Conservation (phyloP, 2,329 filamentous ascomycete genomes). For the Colletotrichum musae region DNA sequence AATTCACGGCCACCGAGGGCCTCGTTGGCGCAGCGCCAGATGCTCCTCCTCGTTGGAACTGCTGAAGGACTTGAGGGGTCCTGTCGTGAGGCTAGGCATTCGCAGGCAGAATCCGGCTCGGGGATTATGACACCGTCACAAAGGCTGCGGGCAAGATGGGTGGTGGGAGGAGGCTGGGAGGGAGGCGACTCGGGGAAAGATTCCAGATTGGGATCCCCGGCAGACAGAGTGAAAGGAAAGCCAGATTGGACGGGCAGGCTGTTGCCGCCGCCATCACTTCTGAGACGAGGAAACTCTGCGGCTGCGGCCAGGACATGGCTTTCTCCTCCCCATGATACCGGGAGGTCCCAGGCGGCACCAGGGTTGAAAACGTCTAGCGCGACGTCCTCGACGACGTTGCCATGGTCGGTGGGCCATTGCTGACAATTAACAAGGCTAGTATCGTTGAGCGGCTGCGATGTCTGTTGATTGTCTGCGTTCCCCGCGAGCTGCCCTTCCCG, state of each 20-base stretch:
- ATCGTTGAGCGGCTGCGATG: background rate
- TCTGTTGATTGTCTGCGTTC: background rate
- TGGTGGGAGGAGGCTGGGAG: background rate
- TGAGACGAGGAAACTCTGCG: background rate
- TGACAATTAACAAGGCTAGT: background rate
- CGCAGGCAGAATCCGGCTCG: constrained; percentile 17
- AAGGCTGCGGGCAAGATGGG: too few relatives aligned
- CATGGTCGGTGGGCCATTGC: background rate
- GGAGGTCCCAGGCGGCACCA: background rate
- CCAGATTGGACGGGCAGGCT: background rate
- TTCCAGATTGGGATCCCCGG: constrained; percentile 11
- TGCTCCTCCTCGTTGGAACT: constrained; percentile 25
- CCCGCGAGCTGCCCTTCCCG: constrained; percentile 3
- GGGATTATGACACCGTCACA: constrained; percentile 19
- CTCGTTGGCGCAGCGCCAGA: constrained; percentile 45
- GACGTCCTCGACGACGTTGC: background rate
- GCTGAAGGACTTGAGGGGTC: background rate
- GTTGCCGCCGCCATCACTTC: background rate
- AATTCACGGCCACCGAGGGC: constrained; percentile 37
- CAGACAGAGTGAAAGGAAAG: background rate
- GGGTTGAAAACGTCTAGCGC: background rate
- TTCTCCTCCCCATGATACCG: constrained; percentile 1
- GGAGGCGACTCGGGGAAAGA: background rate
- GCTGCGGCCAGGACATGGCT: constrained; percentile 1
- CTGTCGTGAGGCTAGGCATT: constrained; percentile 5